phyloP scores from a whole-genome alignment of 257 asterid species.

The Leptodermis oblonga region DNA sequence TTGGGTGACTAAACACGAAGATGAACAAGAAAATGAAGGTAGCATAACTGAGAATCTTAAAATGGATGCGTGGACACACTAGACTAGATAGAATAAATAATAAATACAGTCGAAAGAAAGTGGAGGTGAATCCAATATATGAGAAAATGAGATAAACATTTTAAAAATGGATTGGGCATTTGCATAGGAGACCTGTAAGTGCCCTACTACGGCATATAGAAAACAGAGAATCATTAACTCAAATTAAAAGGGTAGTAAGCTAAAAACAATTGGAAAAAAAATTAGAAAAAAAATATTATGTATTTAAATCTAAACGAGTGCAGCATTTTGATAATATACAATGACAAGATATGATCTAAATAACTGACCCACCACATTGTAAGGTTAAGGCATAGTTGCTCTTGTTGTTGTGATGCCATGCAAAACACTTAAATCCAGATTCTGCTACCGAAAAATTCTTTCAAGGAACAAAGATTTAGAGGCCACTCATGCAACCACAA shows the following conservation, averaged over 20 bases:
- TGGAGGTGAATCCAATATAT: background rate
- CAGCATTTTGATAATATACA: background rate
- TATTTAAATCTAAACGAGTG: background rate
- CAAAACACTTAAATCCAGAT: background rate
- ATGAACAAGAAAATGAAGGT: background rate
- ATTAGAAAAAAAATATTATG: background rate
- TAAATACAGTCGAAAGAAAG: background rate
- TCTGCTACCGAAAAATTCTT: background rate
- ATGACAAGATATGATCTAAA: background rate
- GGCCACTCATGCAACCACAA: background rate
- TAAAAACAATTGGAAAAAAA: background rate
- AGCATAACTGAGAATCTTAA: background rate
- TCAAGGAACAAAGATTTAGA: background rate
- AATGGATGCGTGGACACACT: background rate
- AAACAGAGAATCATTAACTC: background rate
- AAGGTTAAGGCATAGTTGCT: background rate
- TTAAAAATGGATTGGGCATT: background rate
- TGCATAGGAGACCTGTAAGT: background rate
- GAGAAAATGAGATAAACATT: background rate
- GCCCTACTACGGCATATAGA: background rate
- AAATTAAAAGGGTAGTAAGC: background rate
- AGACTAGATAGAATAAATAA: background rate
- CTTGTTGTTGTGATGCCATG: background rate
- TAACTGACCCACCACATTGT: background rate
- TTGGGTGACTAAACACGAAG: background rate